These are phyloP conservation scores for Prototheca wickerhamii DNA, from an alignment of 163 green algal species.

Conservation along the genomic window DNA sequence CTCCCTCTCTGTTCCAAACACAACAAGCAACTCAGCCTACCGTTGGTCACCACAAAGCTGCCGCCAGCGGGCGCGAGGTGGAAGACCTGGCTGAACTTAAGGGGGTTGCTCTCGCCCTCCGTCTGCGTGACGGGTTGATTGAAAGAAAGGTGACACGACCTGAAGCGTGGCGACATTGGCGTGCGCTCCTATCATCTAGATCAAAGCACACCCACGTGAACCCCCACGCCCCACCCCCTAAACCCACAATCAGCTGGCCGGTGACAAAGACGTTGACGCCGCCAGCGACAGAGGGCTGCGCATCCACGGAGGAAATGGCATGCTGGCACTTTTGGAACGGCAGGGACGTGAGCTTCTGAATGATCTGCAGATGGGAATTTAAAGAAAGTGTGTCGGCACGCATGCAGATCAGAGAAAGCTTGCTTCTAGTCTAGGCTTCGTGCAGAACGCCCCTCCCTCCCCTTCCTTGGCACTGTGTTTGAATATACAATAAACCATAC, in stretches of 20 bases:
- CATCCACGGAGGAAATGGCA: conserved; percentile 58
- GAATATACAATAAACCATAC: neutral
- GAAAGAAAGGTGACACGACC: neutral
- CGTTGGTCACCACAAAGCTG: conserved; percentile 76
- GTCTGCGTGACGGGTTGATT: conserved; percentile 50
- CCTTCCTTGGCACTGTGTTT: neutral
- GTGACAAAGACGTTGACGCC: conserved; percentile 86
- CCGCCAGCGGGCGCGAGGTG: conserved; percentile 65
- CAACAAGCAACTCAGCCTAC: conserved; percentile 26
- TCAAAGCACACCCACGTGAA: neutral
- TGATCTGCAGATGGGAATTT: conserved; percentile 39
- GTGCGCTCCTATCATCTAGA: no score
- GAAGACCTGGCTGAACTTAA: conserved; percentile 90
- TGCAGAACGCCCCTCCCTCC: no score
- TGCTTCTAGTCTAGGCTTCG: no score
- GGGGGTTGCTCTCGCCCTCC: conserved; percentile 64
- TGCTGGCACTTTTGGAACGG: conserved; percentile 74
- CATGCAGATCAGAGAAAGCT: neutral
- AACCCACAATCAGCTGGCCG: conserved; percentile 59
- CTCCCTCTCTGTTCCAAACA: neutral
- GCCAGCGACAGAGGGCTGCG: conserved; percentile 67
- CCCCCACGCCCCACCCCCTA: neutral
- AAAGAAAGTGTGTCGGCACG: neutral
- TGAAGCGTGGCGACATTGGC: neutral
- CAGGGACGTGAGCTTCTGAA: conserved; percentile 67